A percentile compares a stretch with the other conserved stretches of the same genome.
Evolutionary conservation across 352 stramenopile genomes (phyloP).

Genomic region (Globisporangium alternatum): DNA sequence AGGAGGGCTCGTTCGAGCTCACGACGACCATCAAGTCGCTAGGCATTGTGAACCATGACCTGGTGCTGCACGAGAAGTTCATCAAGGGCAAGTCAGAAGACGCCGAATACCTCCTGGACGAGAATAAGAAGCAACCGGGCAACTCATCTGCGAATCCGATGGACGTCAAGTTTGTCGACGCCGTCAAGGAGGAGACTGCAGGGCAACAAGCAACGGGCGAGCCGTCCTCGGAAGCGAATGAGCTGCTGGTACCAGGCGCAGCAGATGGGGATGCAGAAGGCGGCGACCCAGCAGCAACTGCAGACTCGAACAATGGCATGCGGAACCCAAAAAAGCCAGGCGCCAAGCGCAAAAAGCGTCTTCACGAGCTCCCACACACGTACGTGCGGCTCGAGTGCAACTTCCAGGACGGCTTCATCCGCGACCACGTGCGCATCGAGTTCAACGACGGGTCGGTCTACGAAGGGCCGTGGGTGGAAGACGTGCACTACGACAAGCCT

Average conservation of each 20-base stretch:
- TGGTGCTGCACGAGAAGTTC: conserved; percentile 66
- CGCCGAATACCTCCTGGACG: conserved; percentile 54
- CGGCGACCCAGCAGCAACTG: background rate
- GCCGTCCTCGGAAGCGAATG: conserved; percentile 2
- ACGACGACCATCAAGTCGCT: conserved; percentile 46
- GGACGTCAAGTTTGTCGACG: conserved; percentile 6
- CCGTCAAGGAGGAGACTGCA: background rate
- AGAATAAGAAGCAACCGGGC: conserved; percentile 11
- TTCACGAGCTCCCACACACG: conserved; percentile 50
- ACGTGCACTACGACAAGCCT: conserved; percentile 46
- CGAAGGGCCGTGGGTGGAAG: conserved; percentile 78
- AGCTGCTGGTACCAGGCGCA: background rate
- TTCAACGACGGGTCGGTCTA: conserved; percentile 80
- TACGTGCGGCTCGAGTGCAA: conserved; percentile 72
- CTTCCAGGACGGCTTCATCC: conserved; percentile 66
- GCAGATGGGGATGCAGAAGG: background rate
- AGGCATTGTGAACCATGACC: conserved; percentile 72
- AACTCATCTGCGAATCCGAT: background rate
- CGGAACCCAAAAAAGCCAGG: background rate
- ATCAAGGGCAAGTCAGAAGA: conserved; percentile 59
- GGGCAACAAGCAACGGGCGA: conserved; percentile 3
- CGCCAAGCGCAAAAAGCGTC: conserved; percentile 14
- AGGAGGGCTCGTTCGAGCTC: conserved; percentile 27
- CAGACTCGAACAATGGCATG: background rate
- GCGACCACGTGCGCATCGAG: conserved; percentile 61